Percentiles rank a stretch among this genome's conserved stretches.
These are phyloP conservation scores for Peronospora tabacina DNA, from an alignment of 352 stramenopile genomes.

Conservation along the genomic window DNA sequence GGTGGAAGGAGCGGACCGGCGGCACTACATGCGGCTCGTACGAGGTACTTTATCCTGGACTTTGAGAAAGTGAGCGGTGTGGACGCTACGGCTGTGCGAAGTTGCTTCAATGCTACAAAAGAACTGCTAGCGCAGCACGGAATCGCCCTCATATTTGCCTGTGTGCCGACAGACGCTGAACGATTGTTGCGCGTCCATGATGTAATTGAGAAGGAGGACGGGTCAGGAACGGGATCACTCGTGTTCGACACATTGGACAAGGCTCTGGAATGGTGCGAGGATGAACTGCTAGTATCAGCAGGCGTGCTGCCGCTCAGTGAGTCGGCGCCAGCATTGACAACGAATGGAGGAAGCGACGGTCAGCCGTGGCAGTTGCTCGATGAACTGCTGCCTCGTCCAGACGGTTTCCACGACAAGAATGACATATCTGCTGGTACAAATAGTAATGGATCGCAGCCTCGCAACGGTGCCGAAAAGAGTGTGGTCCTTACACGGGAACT, in stretches of 20 bases:
- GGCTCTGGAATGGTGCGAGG: slow-evolving; percentile 81
- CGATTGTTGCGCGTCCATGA: slow-evolving; percentile 70
- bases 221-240: slow-evolving; percentile 43
- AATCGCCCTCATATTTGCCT: slow-evolving; percentile 67
- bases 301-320: slow-evolving; percentile 64
- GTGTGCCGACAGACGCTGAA: slow-evolving; percentile 60
- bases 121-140: slow-evolving; percentile 71
- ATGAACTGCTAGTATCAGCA: slow-evolving; percentile 70
- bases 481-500: slow-evolving; percentile 49
- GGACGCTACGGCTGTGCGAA: slow-evolving; percentile 83
- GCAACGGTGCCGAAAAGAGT: background rate
- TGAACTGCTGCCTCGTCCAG: slow-evolving; percentile 43
- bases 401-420: slow-evolving; percentile 16
- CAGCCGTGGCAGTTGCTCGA: slow-evolving; percentile 50
- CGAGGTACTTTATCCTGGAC: slow-evolving; percentile 83
- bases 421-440: background rate
- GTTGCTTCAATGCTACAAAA: slow-evolving; percentile 82
- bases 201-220: slow-evolving; percentile 65
- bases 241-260: slow-evolving; percentile 82
- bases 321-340: slow-evolving; percentile 25
- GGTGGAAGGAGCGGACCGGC: slow-evolving; percentile 17
- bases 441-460: background rate
- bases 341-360: slow-evolving; percentile 28
- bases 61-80: slow-evolving; percentile 86
- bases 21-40: slow-evolving; percentile 59